phyloP scores from a whole-genome alignment of 805 yeast genomes.

The Brettanomyces bruxellensis region DNA sequence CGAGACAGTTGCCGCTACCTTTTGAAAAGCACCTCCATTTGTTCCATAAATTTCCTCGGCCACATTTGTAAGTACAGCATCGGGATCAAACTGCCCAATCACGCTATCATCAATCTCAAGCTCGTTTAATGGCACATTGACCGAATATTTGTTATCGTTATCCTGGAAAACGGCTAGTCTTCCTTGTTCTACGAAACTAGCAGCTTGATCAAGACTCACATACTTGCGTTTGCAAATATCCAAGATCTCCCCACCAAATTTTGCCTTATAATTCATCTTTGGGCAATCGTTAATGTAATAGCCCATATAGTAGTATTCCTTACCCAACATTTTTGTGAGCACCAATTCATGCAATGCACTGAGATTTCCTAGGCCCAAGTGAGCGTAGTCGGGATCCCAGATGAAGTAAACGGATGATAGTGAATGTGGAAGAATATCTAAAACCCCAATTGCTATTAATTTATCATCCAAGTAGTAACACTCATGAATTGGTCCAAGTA shows the following conservation, averaged over 20 bases:
- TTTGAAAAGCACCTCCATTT: conserved; percentile 19
- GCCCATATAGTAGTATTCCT: conserved; percentile 66
- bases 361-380: conserved; percentile 65
- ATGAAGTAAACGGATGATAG: conserved; percentile 81
- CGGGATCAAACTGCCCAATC: conserved; percentile 2
- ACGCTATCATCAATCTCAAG: conserved; percentile 6
- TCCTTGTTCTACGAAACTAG: conserved; percentile 20
- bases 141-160: conserved; percentile 1
- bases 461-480: conserved; percentile 57
- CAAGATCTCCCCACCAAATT: conserved; percentile 67
- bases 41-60: conserved; percentile 34
- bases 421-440: conserved; percentile 69
- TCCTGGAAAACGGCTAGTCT: conserved; percentile 5
- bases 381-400: conserved; percentile 75
- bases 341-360: conserved; percentile 66
- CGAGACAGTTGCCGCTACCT: conserved; percentile 4
- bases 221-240: conserved; percentile 44
- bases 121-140: conserved; percentile 8
- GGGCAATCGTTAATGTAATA: conserved; percentile 70
- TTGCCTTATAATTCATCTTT: conserved; percentile 75
- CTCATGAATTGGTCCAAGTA: conserved; percentile 67
- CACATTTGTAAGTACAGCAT: conserved; percentile 7
- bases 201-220: conserved; percentile 28
- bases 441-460: conserved; percentile 65
- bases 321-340: conserved; percentile 37